These are phyloP conservation scores for Wickerhamomyces ciferrii DNA, from an alignment of 805 yeast species.

Conservation along the genomic window DNA sequence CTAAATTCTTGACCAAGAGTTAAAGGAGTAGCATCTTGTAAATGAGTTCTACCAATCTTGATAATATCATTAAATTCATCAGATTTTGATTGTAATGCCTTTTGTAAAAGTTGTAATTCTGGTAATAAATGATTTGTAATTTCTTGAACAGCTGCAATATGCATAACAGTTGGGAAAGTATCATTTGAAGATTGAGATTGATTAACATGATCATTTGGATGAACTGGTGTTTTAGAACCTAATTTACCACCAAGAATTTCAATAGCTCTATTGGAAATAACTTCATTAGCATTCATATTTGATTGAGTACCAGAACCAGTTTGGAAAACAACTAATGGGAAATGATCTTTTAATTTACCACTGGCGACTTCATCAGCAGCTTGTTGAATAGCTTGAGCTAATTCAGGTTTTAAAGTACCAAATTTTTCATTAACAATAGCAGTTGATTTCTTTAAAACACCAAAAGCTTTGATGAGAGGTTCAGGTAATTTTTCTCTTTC, in stretches of 20 bases:
- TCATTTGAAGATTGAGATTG: conserved; percentile 99
- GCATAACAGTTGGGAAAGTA: conserved; percentile 99
- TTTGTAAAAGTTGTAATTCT: conserved; percentile 69
- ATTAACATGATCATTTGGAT: conserved; percentile 98
- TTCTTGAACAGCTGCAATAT: conserved; percentile 95
- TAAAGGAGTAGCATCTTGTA: conserved; percentile 98
- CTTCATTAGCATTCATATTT: conserved; percentile 99
- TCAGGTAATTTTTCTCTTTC: conserved; percentile 84
- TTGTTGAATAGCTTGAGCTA: conserved; percentile 79
- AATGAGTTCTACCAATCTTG: conserved; percentile 98
- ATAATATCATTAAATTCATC: conserved; percentile 85
- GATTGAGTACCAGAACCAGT: conserved; percentile 99
- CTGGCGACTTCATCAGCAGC: conserved; percentile 95
- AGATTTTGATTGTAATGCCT: conserved; percentile 70
- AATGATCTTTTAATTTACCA: conserved; percentile 89
- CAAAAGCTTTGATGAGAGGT: conserved; percentile 88
- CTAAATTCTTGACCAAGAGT: conserved; percentile 97
- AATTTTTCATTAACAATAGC: conserved; percentile 83
- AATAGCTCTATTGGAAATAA: conserved; percentile 96
- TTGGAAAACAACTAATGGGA: conserved; percentile 98
- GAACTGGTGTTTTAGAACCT: conserved; percentile 93
- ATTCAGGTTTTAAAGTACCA: conserved; percentile 79
- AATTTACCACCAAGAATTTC: conserved; percentile 88
- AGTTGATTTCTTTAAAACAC: conserved; percentile 89
- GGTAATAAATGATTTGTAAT: conserved; percentile 74